Evolutionary conservation across 2,329 filamentous ascomycete species (phyloP).

Genomic region (Diaporthe ilicicola): DNA sequence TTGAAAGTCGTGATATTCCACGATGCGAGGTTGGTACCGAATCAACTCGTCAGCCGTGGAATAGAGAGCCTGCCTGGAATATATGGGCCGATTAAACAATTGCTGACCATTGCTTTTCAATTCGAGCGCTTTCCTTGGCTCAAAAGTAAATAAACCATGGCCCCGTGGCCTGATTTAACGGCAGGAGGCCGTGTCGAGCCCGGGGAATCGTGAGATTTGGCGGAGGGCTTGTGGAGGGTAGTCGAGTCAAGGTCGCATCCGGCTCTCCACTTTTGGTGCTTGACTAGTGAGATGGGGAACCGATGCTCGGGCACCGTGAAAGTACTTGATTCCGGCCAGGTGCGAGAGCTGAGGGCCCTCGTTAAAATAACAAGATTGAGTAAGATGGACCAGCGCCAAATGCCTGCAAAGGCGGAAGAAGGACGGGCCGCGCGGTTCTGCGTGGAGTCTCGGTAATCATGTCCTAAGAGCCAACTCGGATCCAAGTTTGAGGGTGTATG

Average conservation of each 20-base stretch:
- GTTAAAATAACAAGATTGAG: not conserved
- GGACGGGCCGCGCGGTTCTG: too few relatives aligned
- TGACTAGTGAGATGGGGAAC: slow-evolving; percentile 21
- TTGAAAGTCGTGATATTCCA: slow-evolving; percentile 5
- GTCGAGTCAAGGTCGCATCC: slow-evolving; percentile 26
- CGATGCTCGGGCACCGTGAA: slow-evolving; percentile 33
- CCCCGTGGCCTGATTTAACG: not conserved
- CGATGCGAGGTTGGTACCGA: not conserved
- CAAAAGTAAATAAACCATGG: too few relatives aligned
- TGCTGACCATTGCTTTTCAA: slow-evolving; percentile 31
- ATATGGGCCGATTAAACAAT: not conserved
- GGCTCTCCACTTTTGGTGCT: slow-evolving; percentile 18
- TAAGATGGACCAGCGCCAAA: too few relatives aligned
- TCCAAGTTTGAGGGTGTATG: too few relatives aligned
- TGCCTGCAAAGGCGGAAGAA: not conserved
- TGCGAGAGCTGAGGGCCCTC: not conserved
- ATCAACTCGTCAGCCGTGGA: not conserved
- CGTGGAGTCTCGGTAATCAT: not conserved
- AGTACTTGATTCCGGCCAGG: slow-evolving; percentile 33
- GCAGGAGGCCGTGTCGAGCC: slow-evolving; percentile 8
- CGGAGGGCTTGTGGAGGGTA: slow-evolving; percentile 9
- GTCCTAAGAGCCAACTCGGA: not conserved
- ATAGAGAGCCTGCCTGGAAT: not conserved
- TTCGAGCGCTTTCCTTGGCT: not conserved
- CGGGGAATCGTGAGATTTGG: slow-evolving; percentile 30